A percentile compares a stretch with the other conserved stretches of the same genome.
Evolutionary conservation across 202 grass and related monocot species (phyloP).

Genomic region (Digitaria exilis): DNA sequence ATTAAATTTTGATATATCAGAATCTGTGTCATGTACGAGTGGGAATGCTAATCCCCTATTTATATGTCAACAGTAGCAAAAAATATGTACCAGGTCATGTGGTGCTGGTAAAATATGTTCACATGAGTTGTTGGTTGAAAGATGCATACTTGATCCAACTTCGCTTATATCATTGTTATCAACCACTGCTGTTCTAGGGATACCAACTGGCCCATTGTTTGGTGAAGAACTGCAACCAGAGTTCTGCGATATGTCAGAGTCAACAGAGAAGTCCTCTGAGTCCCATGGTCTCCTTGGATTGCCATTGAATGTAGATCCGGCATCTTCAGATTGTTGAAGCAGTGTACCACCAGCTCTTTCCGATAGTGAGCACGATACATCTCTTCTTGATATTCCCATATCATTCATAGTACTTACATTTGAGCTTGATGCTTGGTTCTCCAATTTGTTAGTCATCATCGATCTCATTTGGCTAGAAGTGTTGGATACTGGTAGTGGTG

Average conservation of each 20-base stretch:
- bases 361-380: background rate
- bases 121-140: background rate
- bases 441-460: slow-evolving; percentile 12
- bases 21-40: background rate
- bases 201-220: slow-evolving; percentile 19
- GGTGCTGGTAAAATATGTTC: slow-evolving; percentile 21
- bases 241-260: slow-evolving; percentile 28
- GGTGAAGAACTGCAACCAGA: slow-evolving; percentile 31
- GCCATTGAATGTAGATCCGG: background rate
- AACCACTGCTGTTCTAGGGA: background rate
- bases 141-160: background rate
- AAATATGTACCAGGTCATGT: slow-evolving; percentile 37
- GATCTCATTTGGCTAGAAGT: slow-evolving; percentile 44
- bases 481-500: slow-evolving; percentile 30
- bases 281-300: background rate
- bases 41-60: background rate
- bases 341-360: background rate
- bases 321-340: slow-evolving; percentile 9
- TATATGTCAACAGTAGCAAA: background rate
- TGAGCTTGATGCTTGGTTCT: slow-evolving; percentile 35
- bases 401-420: slow-evolving; percentile 16
- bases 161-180: background rate
- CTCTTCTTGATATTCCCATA: slow-evolving; percentile 34
- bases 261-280: slow-evolving; percentile 38
- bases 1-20: background rate